A percentile compares a stretch with the other conserved stretches of the same genome.
Conservation (phyloP, 2,329 filamentous ascomycete species). For the Bimuria novae-zelandiae region DNA sequence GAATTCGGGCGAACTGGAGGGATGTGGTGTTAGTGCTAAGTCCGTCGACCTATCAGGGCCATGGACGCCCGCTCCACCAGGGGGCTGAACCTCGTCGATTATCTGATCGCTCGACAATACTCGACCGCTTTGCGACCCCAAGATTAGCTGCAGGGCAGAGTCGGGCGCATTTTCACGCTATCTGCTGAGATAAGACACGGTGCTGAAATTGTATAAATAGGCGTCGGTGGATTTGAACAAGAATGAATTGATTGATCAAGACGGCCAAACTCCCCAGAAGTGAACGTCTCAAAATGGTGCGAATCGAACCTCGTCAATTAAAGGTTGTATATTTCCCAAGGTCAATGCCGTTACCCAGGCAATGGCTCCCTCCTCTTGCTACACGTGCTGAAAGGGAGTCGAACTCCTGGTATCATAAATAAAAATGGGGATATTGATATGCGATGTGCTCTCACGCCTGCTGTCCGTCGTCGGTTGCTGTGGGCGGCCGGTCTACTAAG, state of each 20-base stretch:
- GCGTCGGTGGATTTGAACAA: not conserved
- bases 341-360: constrained; percentile 4
- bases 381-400: not conserved
- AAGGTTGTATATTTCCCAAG: constrained; percentile 5
- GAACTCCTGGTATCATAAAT: constrained; percentile 7
- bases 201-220: too few relatives aligned
- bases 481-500: constrained; percentile 40
- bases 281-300: not conserved
- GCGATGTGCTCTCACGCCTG: too few relatives aligned
- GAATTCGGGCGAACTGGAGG: too few relatives aligned
- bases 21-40: too few relatives aligned
- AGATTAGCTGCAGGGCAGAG: too few relatives aligned
- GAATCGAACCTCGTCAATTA: constrained; percentile 7
- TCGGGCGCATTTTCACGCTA: too few relatives aligned
- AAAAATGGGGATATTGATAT: not conserved
- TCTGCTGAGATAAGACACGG: too few relatives aligned
- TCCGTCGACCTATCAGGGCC: too few relatives aligned
- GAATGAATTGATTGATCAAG: not conserved
- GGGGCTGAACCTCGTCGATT: too few relatives aligned
- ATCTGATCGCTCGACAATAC: too few relatives aligned
- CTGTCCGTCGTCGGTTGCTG: constrained; percentile 20
- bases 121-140: too few relatives aligned
- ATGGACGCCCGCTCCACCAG: too few relatives aligned
- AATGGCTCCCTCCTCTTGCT: not conserved
- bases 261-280: not conserved